Percentiles rank a stretch among this genome's conserved stretches.
phyloP scores from a whole-genome alignment of 108 stramenopile genomes.

The Craspedostauros australis region DNA sequence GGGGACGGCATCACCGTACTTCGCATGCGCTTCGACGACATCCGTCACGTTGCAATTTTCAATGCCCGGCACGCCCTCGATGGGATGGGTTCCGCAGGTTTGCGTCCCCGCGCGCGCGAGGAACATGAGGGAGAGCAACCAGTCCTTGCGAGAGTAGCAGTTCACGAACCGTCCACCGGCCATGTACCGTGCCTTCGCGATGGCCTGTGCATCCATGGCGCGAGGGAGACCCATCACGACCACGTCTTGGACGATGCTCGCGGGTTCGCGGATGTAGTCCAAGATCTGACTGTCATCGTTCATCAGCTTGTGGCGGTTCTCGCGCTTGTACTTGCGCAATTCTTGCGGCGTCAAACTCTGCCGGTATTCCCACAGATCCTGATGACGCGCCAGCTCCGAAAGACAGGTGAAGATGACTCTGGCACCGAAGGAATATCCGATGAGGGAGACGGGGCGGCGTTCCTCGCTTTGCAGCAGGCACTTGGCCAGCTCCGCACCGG shows the following conservation, averaged over 20 bases:
- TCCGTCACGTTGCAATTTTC: constrained; percentile 54
- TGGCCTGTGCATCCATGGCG: no score
- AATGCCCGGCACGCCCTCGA: constrained; percentile 35
- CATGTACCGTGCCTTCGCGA: constrained; percentile 45
- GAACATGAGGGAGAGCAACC: constrained; percentile 67
- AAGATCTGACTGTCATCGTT: constrained; percentile 7
- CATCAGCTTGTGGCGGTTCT: constrained; percentile 1
- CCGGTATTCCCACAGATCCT: constrained; percentile 53
- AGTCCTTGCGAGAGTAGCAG: constrained; percentile 73
- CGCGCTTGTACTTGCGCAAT: constrained; percentile 25
- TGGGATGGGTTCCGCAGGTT: neutral
- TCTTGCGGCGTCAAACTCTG: constrained; percentile 17
- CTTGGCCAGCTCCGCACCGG: constrained; percentile 74
- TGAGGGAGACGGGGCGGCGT: constrained; percentile 78
- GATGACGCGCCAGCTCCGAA: constrained; percentile 58
- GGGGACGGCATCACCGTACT: constrained; percentile 39
- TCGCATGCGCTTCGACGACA: constrained; percentile 43
- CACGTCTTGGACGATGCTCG: constrained; percentile 78
- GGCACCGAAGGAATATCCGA: constrained; percentile 89
- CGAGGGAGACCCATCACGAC: constrained; percentile 62
- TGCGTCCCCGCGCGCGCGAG: neutral
- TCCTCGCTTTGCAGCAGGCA: constrained; percentile 64
- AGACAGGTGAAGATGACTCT: constrained; percentile 83
- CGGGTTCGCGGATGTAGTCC: constrained; percentile 50
- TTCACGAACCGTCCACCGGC: constrained; percentile 86